Percentiles rank a stretch among this genome's conserved stretches.
Evolutionary conservation across 208 protist species (phyloP).

Genomic region (Endotrypanum monterogeii): DNA sequence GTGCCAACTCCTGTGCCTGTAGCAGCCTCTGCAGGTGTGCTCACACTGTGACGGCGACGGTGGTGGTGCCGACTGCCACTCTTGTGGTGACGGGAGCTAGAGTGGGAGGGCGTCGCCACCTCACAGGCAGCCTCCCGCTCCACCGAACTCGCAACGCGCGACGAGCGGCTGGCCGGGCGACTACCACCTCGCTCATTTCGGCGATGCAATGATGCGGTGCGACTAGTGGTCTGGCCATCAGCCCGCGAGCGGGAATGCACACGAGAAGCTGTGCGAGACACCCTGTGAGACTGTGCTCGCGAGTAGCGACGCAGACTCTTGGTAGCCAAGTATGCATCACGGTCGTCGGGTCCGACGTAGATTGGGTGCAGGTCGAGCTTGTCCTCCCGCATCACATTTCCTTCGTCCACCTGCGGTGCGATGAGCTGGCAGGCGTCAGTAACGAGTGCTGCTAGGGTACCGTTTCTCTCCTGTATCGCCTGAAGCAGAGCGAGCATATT

Average conservation of each 20-base stretch:
- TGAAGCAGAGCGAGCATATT: slow-evolving; percentile 36
- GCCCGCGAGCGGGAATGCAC: slow-evolving; percentile 2
- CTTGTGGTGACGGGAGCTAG: slow-evolving; percentile 27
- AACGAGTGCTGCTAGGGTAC: slow-evolving; percentile 65
- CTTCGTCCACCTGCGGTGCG: slow-evolving; percentile 52
- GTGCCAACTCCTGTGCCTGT: slow-evolving; percentile 7
- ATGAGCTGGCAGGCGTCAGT: slow-evolving; percentile 77
- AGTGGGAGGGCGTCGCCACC: slow-evolving; percentile 3
- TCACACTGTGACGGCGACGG: slow-evolving; percentile 19
- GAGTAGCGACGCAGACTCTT: slow-evolving; percentile 80
- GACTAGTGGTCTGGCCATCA: slow-evolving; percentile 25
- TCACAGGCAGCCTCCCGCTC: slow-evolving; percentile 4
- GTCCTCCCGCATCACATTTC: slow-evolving; percentile 65
- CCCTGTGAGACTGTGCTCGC: slow-evolving; percentile 73
- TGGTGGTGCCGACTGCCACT: slow-evolving; percentile 13
- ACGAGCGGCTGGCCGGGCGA: slow-evolving; percentile 23
- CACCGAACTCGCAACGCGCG: slow-evolving; percentile 20
- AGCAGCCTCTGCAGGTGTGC: background rate
- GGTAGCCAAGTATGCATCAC: slow-evolving; percentile 83
- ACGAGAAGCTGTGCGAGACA: slow-evolving; percentile 41
- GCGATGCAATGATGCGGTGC: slow-evolving; percentile 30
- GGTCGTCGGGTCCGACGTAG: slow-evolving; percentile 86
- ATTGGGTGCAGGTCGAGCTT: slow-evolving; percentile 60
- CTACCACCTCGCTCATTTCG: slow-evolving; percentile 27
- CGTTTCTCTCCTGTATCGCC: slow-evolving; percentile 59